These are phyloP conservation scores for Aspergillus sclerotiicarbonarius DNA, from an alignment of 495 filamentous ascomycete genomes.

Conservation along the genomic window DNA sequence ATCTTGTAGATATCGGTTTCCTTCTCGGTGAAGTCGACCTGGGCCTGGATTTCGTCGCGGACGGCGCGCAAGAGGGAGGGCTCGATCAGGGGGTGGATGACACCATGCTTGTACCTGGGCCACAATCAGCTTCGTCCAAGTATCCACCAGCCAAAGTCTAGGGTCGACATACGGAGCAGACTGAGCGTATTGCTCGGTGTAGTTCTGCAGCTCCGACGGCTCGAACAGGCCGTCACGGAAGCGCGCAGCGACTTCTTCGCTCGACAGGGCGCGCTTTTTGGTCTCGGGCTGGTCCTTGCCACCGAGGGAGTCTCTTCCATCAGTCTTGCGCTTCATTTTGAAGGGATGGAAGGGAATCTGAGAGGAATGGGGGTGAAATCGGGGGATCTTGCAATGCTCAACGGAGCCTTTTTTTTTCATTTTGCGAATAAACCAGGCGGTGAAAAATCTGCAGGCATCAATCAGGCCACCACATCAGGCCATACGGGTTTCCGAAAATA, in stretches of 20 bases:
- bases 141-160: slow-evolving; percentile 8
- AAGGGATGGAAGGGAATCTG: not conserved
- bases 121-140: not conserved
- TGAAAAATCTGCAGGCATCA: slow-evolving; percentile 17
- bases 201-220: slow-evolving; percentile 59
- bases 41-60: slow-evolving; percentile 80
- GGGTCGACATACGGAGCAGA: slow-evolving; percentile 61
- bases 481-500: slow-evolving; percentile 2
- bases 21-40: slow-evolving; percentile 94
- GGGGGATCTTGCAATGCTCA: not conserved
- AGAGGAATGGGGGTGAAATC: not conserved
- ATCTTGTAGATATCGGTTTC: slow-evolving; percentile 99
- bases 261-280: slow-evolving; percentile 54
- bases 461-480: slow-evolving; percentile 24
- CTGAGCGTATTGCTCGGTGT: slow-evolving; percentile 65
- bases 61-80: slow-evolving; percentile 79
- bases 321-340: slow-evolving; percentile 59
- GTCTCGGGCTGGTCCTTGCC: slow-evolving; percentile 42
- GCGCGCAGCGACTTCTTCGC: slow-evolving; percentile 43
- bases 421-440: slow-evolving; percentile 16
- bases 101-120: slow-evolving; percentile 76
- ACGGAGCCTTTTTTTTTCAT: slow-evolving; percentile 11
- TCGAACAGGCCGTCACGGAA: slow-evolving; percentile 82
- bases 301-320: slow-evolving; percentile 28
- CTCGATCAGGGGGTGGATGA: slow-evolving; percentile 77